Evolutionary conservation across 805 yeast species (phyloP).

Genomic region (Saturnispora ahearnii): DNA sequence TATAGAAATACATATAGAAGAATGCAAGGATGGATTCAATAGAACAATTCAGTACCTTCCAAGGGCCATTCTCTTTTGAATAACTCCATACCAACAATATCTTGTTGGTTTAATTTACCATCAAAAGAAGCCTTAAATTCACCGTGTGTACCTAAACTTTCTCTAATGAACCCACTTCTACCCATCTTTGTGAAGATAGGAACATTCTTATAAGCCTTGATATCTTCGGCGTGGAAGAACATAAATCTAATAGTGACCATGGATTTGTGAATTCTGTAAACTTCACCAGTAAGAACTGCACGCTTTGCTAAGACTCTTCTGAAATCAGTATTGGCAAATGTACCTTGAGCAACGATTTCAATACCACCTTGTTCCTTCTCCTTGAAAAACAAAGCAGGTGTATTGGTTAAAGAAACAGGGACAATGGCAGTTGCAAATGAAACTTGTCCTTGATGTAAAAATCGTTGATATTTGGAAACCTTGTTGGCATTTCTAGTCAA

Average conservation of each 20-base stretch:
- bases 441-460: slow-evolving; percentile 65
- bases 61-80: slow-evolving; percentile 93
- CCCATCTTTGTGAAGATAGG: slow-evolving; percentile 92
- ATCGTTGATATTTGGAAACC: slow-evolving; percentile 80
- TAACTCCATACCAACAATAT: slow-evolving; percentile 85
- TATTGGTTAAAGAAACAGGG: slow-evolving; percentile 74
- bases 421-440: slow-evolving; percentile 81
- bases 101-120: slow-evolving; percentile 83
- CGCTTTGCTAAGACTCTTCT: slow-evolving; percentile 81
- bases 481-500: slow-evolving; percentile 70
- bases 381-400: slow-evolving; percentile 80
- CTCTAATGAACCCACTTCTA: slow-evolving; percentile 89
- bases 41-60: slow-evolving; percentile 8
- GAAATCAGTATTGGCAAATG: slow-evolving; percentile 79
- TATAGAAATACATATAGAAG: background rate
- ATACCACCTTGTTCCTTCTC: slow-evolving; percentile 36
- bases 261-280: slow-evolving; percentile 87
- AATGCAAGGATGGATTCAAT: background rate
- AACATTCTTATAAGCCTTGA: slow-evolving; percentile 79
- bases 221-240: slow-evolving; percentile 91
- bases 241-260: slow-evolving; percentile 91
- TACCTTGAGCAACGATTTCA: slow-evolving; percentile 74
- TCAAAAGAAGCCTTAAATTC: slow-evolving; percentile 94
- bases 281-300: slow-evolving; percentile 85
- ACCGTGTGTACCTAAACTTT: slow-evolving; percentile 96